Base-by-base conservation (phyloP, 495 filamentous ascomycete species). In the Podospora pseudoanserina region DNA sequence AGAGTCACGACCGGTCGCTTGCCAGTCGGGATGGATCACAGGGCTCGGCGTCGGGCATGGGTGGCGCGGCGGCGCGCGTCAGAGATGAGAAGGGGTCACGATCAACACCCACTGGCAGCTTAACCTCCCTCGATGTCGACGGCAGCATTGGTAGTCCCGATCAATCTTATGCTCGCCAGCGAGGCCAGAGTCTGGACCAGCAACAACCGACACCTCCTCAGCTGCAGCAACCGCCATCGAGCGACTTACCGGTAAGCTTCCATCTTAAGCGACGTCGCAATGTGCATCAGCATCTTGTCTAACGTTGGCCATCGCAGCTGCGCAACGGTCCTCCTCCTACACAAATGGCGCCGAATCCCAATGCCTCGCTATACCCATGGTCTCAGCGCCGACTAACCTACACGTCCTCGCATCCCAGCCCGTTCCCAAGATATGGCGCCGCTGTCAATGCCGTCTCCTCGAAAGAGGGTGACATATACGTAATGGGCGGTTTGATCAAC, bases 401-500 rank as follows among this genome's bases (percentile, higher is more conserved):
- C 74, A 90, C 91, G 7, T 87, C 91, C 13, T 85, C 89, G 5
- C 90, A 94, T 70, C 86, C 90, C 13, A 94, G 91, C 69, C 95
- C 96, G 2, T 98, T 99, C 75, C 96, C 96, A 11, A 89, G 96
- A 75, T 98, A 98, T 85, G 96, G 96, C 75, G 93, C 96, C 57
- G 96, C 96, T 9, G 93, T 97, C 78, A 99, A 98, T 77, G 86
- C 93, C 0, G 84, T 91, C 16, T 89, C 94, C 19, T 96, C 94
- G 7, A 98, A 97, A 77, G 96, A 99, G 79, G 96, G 96, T 60
- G 91, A 96, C 74, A 91, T 99, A 60, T 99, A 98, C 73, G 85
- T 99, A 72, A 98, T 99, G 94, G 96, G 96, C 57, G 96, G 96
- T 58, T 79, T 99, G 65, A 92, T 98, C 72, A 92, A 96, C 74